Evolutionary conservation across 164 flowering plant genomes (phyloP).

Genomic region (Vitis riparia): DNA sequence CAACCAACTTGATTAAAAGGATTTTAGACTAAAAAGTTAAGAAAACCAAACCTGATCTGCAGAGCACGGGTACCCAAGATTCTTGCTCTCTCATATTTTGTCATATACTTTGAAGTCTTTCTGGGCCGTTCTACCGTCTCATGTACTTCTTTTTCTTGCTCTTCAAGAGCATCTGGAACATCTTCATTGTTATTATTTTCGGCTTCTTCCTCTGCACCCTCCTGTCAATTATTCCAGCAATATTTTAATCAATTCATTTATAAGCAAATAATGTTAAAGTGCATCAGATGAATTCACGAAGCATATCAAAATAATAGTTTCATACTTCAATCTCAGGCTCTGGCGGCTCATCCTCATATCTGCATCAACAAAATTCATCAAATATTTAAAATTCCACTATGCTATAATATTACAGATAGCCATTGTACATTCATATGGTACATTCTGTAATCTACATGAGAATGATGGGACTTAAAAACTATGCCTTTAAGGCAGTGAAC

Average conservation of each 20-base stretch:
- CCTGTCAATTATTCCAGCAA: slow-evolving; percentile 22
- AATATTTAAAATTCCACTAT: background rate
- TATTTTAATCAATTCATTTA: slow-evolving; percentile 2
- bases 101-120: slow-evolving; percentile 45
- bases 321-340: slow-evolving; percentile 83
- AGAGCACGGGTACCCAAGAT: slow-evolving; percentile 48
- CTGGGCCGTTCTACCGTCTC: slow-evolving; percentile 25
- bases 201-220: slow-evolving; percentile 41
- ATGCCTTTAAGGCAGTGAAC: too few species aligned
- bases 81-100: slow-evolving; percentile 46
- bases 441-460: background rate
- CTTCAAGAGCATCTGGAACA: slow-evolving; percentile 23
- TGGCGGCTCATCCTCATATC: slow-evolving; percentile 80
- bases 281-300: slow-evolving; percentile 1
- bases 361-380: slow-evolving; percentile 18
- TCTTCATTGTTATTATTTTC: slow-evolving; percentile 34
- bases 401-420: background rate
- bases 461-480: background rate
- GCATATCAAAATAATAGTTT: background rate
- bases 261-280: background rate
- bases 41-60: slow-evolving; percentile 35
- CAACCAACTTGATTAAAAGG: background rate
- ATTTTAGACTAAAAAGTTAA: background rate
- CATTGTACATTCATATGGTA: background rate
- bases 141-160: slow-evolving; percentile 27